Base-by-base conservation (phyloP, 2,329 filamentous ascomycete species). In the Pseudofabraea citricarpa region DNA sequence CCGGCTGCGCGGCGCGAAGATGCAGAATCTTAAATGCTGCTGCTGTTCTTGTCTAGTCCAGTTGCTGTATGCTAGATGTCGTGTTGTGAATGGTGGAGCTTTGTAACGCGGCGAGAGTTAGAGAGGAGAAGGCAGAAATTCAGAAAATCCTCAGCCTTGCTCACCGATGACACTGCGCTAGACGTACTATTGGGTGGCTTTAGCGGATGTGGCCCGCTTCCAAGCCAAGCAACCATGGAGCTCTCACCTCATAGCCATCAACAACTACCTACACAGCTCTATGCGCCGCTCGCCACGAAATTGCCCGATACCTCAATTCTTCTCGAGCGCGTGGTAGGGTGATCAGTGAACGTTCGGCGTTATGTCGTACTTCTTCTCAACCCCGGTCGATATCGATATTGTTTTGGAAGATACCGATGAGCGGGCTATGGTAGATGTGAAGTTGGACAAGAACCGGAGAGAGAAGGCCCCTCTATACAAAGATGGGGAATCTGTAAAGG, bases 301-400 rank as follows among this genome's bases (percentile, higher is more conserved):
- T n/a, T 18, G 29, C 29, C 29, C 6, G 13, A 3, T 18, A 32
- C 8, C 13, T 32, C 29, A 8, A n/a, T 8, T 13, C 29, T 18
- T 32, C 5, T 32, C 19, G n/a, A n/a, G n/a, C n/a, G n/a, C n/a
- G n/a, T n/a, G n/a, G n/a, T n/a, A n/a, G n/a, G n/a, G n/a, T n/a
- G n/a, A n/a, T n/a, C n/a, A n/a, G n/a, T n/a, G n/a, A n/a, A n/a
- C 19, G 36, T 20, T 16, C 13, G 21, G 46, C 41, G 33, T 45
- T 9, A 96, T 97, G 93, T 94, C 93, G 56, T 95, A 95, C 72
- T 94, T 95, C 73, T 98, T 97, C 74, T 90, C 90, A 57, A 96
- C 91, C 47, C 93, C 93, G 43, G 87, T 98, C 69, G 93, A 98
- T 70, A 98, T 98, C 72, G 93, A 98, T 72, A 86, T 98, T 63